phyloP scores from a whole-genome alignment of 805 yeast genomes.

The Clavispora vitiphila region DNA sequence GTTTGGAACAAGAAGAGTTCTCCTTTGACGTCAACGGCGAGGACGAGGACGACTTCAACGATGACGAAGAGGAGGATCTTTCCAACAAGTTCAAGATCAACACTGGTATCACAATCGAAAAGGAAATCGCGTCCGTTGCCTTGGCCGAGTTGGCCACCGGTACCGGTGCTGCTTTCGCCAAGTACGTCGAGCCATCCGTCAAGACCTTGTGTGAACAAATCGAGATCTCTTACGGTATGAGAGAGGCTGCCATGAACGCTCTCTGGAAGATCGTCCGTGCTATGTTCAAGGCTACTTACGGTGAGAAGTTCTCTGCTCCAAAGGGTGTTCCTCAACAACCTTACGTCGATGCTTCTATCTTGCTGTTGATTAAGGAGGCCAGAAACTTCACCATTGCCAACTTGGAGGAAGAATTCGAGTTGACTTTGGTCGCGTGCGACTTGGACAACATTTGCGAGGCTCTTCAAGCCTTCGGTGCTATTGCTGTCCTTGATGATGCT shows the following conservation, averaged over 20 bases:
- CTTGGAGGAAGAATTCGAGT: slow-evolving; percentile 77
- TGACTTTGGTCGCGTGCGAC: slow-evolving; percentile 72
- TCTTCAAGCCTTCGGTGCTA: slow-evolving; percentile 65
- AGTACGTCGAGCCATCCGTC: slow-evolving; percentile 68
- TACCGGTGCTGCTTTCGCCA: slow-evolving; percentile 74
- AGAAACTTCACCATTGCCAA: slow-evolving; percentile 60
- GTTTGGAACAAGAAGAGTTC: slow-evolving; percentile 84
- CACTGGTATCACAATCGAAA: slow-evolving; percentile 93
- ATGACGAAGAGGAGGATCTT: slow-evolving; percentile 53
- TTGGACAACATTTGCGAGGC: slow-evolving; percentile 71
- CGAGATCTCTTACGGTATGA: slow-evolving; percentile 84
- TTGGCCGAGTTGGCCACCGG: slow-evolving; percentile 84
- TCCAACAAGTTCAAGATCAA: slow-evolving; percentile 78
- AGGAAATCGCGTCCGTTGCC: slow-evolving; percentile 92
- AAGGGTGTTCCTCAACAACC: slow-evolving; percentile 59
- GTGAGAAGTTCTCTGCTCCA: slow-evolving; percentile 47
- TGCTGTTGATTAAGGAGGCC: slow-evolving; percentile 58
- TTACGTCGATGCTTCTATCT: slow-evolving; percentile 53
- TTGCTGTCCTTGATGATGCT: slow-evolving; percentile 58
- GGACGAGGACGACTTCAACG: slow-evolving; percentile 49
- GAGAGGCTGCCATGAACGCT: slow-evolving; percentile 78
- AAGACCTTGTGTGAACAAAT: slow-evolving; percentile 63
- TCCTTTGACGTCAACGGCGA: slow-evolving; percentile 51
- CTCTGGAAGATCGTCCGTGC: slow-evolving; percentile 81
- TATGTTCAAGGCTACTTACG: slow-evolving; percentile 51